phyloP scores from a whole-genome alignment of 441 rosid species.

The Corymbia citriodora region DNA sequence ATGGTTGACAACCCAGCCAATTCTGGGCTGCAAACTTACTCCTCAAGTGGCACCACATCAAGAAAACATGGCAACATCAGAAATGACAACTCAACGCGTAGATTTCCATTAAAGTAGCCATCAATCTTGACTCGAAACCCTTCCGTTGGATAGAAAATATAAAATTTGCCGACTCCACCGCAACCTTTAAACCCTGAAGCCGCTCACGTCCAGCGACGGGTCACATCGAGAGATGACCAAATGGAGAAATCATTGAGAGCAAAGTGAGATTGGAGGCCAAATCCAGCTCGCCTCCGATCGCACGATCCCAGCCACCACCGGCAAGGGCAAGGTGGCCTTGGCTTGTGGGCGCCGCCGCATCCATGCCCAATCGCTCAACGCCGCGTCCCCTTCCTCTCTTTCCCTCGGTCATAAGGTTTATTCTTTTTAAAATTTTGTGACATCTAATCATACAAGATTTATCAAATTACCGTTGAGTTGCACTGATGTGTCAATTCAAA shows the following conservation, averaged over 20 bases:
- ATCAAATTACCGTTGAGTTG: too few relatives aligned
- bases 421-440: too few relatives aligned
- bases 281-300: neutral
- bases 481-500: neutral
- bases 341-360: neutral
- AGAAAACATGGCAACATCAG: neutral
- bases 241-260: neutral
- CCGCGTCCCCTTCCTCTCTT: too few relatives aligned
- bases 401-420: too few relatives aligned
- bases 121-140: neutral
- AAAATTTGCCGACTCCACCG: neutral
- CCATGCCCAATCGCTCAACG: neutral
- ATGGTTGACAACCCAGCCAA: neutral
- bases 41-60: neutral
- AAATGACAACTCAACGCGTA: neutral
- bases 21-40: neutral
- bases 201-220: neutral
- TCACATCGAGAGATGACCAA: neutral
- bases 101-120: neutral
- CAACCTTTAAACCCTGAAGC: neutral
- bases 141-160: neutral
- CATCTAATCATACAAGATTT: too few relatives aligned
- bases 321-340: neutral
- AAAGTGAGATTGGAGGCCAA: neutral
- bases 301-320: fast-evolving